These are phyloP conservation scores for Penicillium sp. DNA, from an alignment of 2,329 filamentous ascomycete genomes.

Conservation along the genomic window DNA sequence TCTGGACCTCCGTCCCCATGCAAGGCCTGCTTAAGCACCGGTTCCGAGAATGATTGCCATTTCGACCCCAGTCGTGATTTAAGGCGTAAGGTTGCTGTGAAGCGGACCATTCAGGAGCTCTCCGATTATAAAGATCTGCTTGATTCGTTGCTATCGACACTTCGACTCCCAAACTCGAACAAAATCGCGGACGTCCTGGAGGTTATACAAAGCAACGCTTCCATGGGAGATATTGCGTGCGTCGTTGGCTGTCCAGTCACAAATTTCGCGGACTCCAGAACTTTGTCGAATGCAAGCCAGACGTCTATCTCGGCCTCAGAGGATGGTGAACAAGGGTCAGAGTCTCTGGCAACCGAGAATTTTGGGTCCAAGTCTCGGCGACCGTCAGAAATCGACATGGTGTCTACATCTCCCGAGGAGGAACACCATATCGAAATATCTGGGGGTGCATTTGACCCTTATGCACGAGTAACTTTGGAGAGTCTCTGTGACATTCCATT, in stretches of 20 bases:
- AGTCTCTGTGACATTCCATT: constrained; percentile 41
- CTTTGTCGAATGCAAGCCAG: constrained; percentile 9
- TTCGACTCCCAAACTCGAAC: constrained; percentile 32
- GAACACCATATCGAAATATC: constrained; percentile 1
- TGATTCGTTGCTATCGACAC: constrained; percentile 32
- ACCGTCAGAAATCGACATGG: constrained; percentile 14
- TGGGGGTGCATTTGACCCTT: constrained; percentile 11
- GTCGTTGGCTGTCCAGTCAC: constrained; percentile 24
- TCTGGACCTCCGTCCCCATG: constrained; percentile 41
- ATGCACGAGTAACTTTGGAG: constrained; percentile 36
- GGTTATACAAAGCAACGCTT: constrained; percentile 32
- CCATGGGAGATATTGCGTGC: constrained; percentile 31
- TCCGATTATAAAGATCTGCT: constrained; percentile 39
- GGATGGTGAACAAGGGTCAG: constrained; percentile 6
- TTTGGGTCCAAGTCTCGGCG: constrained; percentile 4
- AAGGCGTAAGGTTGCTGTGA: constrained; percentile 42
- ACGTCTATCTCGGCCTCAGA: constrained; percentile 13
- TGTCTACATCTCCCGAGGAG: constrained; percentile 12
- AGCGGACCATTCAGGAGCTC: constrained; percentile 40
- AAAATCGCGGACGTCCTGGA: constrained; percentile 31
- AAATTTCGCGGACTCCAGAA: constrained; percentile 22
- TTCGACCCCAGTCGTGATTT: constrained; percentile 43
- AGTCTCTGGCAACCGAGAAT: background rate
- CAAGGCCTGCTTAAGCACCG: constrained; percentile 35
- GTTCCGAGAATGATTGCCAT: constrained; percentile 32